These are phyloP conservation scores for Irpex sp. DNA, from an alignment of 1,284 basidiomycete species.

Conservation along the genomic window DNA sequence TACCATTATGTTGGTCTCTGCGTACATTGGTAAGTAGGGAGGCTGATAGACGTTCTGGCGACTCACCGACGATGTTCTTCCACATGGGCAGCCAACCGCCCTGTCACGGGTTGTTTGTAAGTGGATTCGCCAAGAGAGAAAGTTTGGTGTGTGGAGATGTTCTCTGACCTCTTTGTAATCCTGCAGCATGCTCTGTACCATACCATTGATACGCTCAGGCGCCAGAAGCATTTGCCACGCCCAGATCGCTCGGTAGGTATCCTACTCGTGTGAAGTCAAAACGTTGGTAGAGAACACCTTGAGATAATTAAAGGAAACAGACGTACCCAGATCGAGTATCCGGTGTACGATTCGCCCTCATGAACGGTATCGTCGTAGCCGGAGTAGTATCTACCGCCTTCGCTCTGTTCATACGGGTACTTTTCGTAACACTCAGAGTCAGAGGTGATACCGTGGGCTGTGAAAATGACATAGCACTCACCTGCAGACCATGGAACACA, in stretches of 20 bases:
- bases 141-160: not conserved
- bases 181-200: slow-evolving; percentile 32
- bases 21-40: no score
- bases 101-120: slow-evolving; percentile 27
- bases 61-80: slow-evolving; percentile 78
- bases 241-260: slow-evolving; percentile 62
- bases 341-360: slow-evolving; percentile 66
- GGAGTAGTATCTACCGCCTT: slow-evolving; percentile 72
- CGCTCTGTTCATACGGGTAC: slow-evolving; percentile 80
- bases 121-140: not conserved
- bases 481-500: slow-evolving; percentile 68
- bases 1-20: no score
- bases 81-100: slow-evolving; percentile 89
- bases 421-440: slow-evolving; percentile 27
- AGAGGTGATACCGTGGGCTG: not conserved
- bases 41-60: no score
- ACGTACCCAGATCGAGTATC: slow-evolving; percentile 80
- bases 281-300: not conserved
- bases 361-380: slow-evolving; percentile 68
- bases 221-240: slow-evolving; percentile 76
- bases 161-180: no score
- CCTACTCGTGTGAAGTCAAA: slow-evolving; percentile 63
- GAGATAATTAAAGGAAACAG: not conserved
- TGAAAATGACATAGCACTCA: slow-evolving; percentile 18
- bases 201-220: slow-evolving; percentile 70